These are phyloP conservation scores for Dendrobium nobile DNA, from an alignment of 106 monocot species.

Conservation along the genomic window DNA sequence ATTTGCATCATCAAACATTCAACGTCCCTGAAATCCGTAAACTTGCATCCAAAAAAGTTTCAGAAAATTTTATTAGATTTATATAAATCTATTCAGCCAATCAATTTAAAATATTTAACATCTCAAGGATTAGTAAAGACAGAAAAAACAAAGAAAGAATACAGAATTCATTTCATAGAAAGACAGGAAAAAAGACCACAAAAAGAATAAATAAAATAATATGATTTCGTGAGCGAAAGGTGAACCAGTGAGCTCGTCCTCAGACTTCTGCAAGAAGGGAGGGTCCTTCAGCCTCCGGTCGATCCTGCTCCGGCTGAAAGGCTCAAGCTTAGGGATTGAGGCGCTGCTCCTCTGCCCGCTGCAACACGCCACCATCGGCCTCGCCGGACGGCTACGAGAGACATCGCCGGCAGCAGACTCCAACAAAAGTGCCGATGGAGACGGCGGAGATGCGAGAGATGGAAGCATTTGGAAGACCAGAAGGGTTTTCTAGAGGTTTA, in stretches of 20 bases:
- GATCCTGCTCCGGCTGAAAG: conserved; percentile 57
- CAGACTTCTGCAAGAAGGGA: conserved; percentile 46
- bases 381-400: background rate
- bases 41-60: no score
- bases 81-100: no score
- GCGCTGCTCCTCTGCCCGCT: conserved; percentile 21
- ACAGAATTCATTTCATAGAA: no score
- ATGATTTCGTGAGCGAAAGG: background rate
- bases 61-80: no score
- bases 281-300: conserved; percentile 40
- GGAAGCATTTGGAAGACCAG: background rate
- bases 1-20: no score
- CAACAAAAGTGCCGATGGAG: background rate
- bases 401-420: background rate
- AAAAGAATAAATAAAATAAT: no score
- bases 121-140: no score
- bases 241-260: conserved; percentile 55
- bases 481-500: background rate
- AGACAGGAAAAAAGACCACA: no score
- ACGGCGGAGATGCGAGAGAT: background rate
- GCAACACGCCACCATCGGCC: conserved; percentile 18
- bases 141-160: no score
- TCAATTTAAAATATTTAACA: no score
- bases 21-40: no score
- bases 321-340: conserved; percentile 62